These are phyloP conservation scores for Tilletia caries DNA, from an alignment of 1,284 basidiomycete species.

Conservation along the genomic window DNA sequence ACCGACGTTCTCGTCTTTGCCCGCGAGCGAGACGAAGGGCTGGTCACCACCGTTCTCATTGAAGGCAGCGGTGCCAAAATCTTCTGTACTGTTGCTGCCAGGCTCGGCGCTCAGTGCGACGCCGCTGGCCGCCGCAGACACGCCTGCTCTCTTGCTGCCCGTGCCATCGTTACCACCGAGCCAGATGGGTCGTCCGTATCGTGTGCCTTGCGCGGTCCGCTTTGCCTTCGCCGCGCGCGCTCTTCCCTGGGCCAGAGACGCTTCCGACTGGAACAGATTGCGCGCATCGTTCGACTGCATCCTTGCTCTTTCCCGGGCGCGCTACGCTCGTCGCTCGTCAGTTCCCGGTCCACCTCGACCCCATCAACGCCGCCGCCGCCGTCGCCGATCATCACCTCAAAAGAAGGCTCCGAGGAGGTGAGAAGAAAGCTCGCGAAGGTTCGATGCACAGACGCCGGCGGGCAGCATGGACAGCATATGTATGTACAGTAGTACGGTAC, in stretches of 20 bases:
- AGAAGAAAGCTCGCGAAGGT: neutral
- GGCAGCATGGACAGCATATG: neutral
- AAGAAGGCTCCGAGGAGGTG: constrained; percentile 3
- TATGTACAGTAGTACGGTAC: no score
- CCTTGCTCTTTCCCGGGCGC: neutral
- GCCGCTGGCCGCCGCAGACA: neutral
- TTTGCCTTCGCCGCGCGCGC: constrained; percentile 26
- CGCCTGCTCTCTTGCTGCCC: constrained; percentile 10
- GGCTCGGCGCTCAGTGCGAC: neutral
- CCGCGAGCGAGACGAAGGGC: constrained; percentile 4
- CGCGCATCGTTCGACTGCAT: constrained; percentile 31
- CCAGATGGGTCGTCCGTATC: constrained; percentile 29
- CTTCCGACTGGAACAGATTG: constrained; percentile 32
- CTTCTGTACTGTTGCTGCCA: neutral
- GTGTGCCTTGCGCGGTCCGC: constrained; percentile 19
- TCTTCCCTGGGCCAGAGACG: constrained; percentile 27
- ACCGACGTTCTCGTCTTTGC: constrained; percentile 15
- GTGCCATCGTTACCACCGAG: constrained; percentile 15
- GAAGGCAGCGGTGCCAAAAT: no score
- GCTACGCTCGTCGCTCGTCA: neutral
- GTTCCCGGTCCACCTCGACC: no score
- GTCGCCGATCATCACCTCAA: neutral
- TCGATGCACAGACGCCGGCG: neutral
- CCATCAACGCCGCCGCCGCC: neutral
- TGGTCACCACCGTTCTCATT: neutral